Conservation (phyloP, 2,329 filamentous ascomycete genomes). For the Pseudogymnoascus sp. region DNA sequence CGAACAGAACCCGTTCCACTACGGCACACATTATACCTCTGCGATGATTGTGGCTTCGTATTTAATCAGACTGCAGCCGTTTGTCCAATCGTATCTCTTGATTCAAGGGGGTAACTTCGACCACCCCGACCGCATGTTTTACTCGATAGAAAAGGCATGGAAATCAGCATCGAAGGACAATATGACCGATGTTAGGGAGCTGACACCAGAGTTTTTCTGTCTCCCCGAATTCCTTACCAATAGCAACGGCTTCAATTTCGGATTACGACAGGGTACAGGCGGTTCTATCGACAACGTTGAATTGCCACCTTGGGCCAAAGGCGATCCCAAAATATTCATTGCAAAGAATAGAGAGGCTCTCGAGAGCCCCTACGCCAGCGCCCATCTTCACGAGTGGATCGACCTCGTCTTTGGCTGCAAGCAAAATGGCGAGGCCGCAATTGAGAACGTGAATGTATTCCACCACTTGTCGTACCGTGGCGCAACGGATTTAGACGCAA, state of each 20-base stretch:
- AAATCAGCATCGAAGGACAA: slow-evolving; percentile 80
- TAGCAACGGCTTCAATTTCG: slow-evolving; percentile 90
- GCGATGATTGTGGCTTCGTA: slow-evolving; percentile 98
- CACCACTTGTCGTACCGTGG: slow-evolving; percentile 93
- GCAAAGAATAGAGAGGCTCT: slow-evolving; percentile 91
- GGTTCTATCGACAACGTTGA: slow-evolving; percentile 76
- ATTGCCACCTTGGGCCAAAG: slow-evolving; percentile 94
- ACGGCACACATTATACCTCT: slow-evolving; percentile 96
- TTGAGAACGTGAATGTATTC: slow-evolving; percentile 91
- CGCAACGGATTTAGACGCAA: slow-evolving; percentile 84
- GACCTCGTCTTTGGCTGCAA: slow-evolving; percentile 92
- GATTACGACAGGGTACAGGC: slow-evolving; percentile 70
- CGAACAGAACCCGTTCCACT: slow-evolving; percentile 79
- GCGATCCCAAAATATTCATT: slow-evolving; percentile 91
- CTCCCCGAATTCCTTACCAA: slow-evolving; percentile 93
- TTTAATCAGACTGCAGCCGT: slow-evolving; percentile 87
- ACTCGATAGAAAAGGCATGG: slow-evolving; percentile 88
- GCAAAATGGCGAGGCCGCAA: slow-evolving; percentile 83
- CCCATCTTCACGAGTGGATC: slow-evolving; percentile 88
- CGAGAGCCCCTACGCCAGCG: slow-evolving; percentile 86
- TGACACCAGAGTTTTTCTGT: slow-evolving; percentile 97
- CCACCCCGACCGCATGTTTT: slow-evolving; percentile 90
- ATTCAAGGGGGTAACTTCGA: slow-evolving; percentile 95
- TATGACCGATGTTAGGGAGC: slow-evolving; percentile 87
- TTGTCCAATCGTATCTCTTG: slow-evolving; percentile 89